A percentile compares a stretch with the other conserved stretches of the same genome.
phyloP scores from a whole-genome alignment of 768 basidiomycete species.

The Mrakia blollopis region DNA sequence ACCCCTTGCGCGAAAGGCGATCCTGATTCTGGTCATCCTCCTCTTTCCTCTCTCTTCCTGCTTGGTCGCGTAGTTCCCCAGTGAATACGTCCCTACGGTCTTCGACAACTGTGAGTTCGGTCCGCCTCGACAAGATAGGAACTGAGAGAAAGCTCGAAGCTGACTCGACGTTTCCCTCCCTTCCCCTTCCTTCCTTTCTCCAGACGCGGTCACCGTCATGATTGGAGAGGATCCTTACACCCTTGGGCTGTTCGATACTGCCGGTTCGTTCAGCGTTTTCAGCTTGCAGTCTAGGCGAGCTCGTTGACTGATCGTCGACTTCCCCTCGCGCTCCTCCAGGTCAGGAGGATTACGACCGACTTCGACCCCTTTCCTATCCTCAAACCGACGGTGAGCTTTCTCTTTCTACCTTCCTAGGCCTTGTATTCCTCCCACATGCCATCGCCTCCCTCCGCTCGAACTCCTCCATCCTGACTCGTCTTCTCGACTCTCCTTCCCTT shows the following conservation, averaged over 20 bases:
- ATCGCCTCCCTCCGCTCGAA: neutral
- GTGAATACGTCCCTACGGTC: constrained; percentile 55
- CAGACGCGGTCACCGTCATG: constrained; percentile 94
- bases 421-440: too few species aligned
- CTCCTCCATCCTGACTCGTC: neutral
- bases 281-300: neutral
- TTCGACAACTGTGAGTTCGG: constrained; percentile 42
- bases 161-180: constrained; percentile 27
- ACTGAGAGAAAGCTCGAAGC: neutral
- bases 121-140: neutral
- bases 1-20: neutral
- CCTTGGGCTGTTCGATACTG: constrained; percentile 95
- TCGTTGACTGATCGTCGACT: neutral
- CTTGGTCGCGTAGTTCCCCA: constrained; percentile 70
- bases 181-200: neutral
- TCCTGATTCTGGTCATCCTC: constrained; percentile 60
- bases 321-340: constrained; percentile 50
- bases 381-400: constrained; percentile 68
- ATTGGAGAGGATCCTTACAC: constrained; percentile 99
- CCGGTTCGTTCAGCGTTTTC: constrained; percentile 57
- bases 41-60: neutral
- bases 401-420: too few species aligned
- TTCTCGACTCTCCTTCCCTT: neutral
- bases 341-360: constrained; percentile 99
- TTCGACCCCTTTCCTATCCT: constrained; percentile 97